Evolutionary conservation across 2,329 filamentous ascomycete genomes (phyloP), one percentile per base, ranked within the genome.

Genomic region (Tolypocladium endophyticum): DNA sequence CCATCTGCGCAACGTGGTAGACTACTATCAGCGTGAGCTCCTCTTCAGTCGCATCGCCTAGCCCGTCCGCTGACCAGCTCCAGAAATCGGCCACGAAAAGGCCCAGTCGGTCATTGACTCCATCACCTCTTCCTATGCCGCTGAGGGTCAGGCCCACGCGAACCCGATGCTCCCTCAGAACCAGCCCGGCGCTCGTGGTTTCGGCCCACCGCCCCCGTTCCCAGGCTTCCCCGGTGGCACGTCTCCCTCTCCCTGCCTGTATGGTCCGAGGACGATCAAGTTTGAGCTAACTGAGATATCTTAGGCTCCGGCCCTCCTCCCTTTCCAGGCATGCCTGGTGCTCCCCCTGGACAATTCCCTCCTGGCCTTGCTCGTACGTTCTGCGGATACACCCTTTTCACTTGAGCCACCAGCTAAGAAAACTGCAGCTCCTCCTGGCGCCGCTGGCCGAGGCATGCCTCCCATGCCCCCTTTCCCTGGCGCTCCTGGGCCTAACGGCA

Each of bases 41-140:
- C 58, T 36, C 20, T 7, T n/a, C 20, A 11, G 11, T 23, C 30
- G 20, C 11, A n/a, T 16, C 50, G 30, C 50, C 50, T 35, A 54
- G 1, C 30, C 35, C 38, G 25, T 45, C 18, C 23, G n/a, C 25
- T 59, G 41, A 35, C 36, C 30, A 25, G 18, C 45, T 47, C 41
- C 61, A 93, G 90, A 97, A 79, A 97, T 99, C 73, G 94, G 93
- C 55, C 93, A 97, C 76, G 94, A 97, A 77, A 96, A 97, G 79
- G 93, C 94, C 61, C 94, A 99, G 77, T 94, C 89, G 56, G 94
- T 99, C 68, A 99, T 99, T 73, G 94, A 99, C 78, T 93, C 89
- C 68, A 99, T 99, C 76, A 97, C 94, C 50, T 90, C 87, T 52
- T 96, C 92, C 45, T 97, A 99, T 78, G 90, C 90, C 64, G 92